A percentile compares a stretch with the other conserved stretches of the same genome.
Conservation (phyloP, 345 rosid genomes). For the Toxicodendron radicans region DNA sequence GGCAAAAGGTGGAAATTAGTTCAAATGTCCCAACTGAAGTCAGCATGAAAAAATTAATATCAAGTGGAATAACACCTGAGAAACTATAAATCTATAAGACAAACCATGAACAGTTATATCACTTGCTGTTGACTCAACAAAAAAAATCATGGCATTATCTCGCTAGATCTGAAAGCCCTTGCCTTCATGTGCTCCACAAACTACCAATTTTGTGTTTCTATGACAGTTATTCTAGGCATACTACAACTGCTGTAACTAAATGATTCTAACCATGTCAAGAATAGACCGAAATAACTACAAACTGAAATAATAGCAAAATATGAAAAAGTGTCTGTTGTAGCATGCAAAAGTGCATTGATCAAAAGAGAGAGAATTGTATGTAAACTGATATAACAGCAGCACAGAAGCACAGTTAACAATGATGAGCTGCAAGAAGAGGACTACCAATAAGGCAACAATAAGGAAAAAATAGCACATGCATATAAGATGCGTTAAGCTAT, state of each 20-base stretch:
- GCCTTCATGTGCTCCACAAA: not conserved
- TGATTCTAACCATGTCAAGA: conserved; percentile 4
- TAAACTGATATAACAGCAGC: not conserved
- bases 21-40: not conserved
- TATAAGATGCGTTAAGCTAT: conserved; percentile 6
- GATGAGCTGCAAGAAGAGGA: not conserved
- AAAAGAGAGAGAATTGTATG: not conserved
- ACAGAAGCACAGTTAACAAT: not conserved
- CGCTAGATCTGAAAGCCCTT: not conserved
- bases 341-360: conserved; percentile 1
- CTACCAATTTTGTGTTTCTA: not conserved
- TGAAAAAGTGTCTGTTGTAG: not conserved
- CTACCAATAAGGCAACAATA: conserved; percentile 2
- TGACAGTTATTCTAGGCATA: not conserved
- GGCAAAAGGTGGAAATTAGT: not conserved
- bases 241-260: not conserved
- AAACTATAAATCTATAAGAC: not conserved
- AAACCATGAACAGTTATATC: not conserved
- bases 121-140: not conserved
- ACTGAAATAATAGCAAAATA: not conserved
- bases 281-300: not conserved
- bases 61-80: not conserved
- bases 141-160: not conserved
- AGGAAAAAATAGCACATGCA: not conserved
- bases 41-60: not conserved